phyloP scores from a whole-genome alignment of 164 flowering plant species.

The Sextonia rubra region DNA sequence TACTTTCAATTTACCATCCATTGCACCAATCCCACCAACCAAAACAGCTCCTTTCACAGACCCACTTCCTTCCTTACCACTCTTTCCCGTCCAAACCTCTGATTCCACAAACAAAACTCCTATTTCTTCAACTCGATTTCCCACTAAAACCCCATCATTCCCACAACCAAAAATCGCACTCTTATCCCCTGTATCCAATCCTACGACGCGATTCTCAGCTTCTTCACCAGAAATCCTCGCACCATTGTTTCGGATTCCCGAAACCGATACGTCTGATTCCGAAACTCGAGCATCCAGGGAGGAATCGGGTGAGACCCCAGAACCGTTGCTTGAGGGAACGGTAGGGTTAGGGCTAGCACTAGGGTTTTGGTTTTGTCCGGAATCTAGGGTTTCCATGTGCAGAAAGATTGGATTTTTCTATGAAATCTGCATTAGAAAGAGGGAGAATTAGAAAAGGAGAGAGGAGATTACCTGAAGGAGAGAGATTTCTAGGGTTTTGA shows the following conservation, averaged over 20 bases:
- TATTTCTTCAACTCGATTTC: not conserved
- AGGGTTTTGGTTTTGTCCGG: not conserved
- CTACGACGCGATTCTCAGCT: not conserved
- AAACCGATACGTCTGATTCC: not conserved
- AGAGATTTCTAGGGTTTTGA: no score
- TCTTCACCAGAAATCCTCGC: conserved; percentile 10
- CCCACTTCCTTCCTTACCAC: not conserved
- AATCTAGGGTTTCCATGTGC: not conserved
- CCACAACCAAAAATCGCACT: not conserved
- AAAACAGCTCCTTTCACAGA: conserved; percentile 4
- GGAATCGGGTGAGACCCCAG: not conserved
- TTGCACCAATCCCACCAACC: conserved; percentile 4
- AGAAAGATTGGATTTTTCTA: no score
- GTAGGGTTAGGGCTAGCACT: no score
- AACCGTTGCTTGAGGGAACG: not conserved
- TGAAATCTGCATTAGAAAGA: no score
- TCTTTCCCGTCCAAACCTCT: not conserved
- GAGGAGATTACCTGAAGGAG: no score
- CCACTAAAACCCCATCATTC: not conserved
- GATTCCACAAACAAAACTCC: not conserved
- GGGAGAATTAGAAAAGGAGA: no score
- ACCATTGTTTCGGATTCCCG: conserved; percentile 17
- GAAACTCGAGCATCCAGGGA: not conserved
- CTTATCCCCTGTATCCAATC: conserved; percentile 2
- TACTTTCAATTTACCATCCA: not conserved